Evolutionary conservation across 495 filamentous ascomycete genomes (phyloP), one percentile per base, ranked within the genome.

Genomic region (Penicillium robsamsonii): DNA sequence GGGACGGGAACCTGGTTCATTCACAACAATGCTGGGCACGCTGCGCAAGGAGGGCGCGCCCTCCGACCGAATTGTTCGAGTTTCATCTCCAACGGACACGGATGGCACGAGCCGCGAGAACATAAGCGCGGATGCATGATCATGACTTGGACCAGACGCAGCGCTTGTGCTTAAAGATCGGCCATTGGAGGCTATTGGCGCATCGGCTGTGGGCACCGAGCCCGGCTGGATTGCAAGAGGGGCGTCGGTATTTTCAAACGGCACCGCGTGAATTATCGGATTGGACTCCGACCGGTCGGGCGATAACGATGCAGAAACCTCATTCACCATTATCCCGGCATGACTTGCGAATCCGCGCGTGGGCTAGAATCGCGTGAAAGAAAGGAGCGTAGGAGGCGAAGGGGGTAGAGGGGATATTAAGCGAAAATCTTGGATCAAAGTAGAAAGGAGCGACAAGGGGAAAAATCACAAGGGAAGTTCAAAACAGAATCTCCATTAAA

Each of bases 21-120:
- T 70, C 55, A 77, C 64, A 17, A 73, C 50, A 45, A 79, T 79
- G 58, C 70, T 79, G 42, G 76, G 76, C 27, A 79, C 69, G 55
- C 69, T 73, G 57, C 64, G 70, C 51, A 73, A 48, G 22, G 74
- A 73, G 25, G 68, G 60, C 11, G 71, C 49, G 11, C 50, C 53
- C 22, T 59, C 60, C 38, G 65, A 63, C 30, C 48, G 40, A 52
- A 62, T 27, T 35, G 49, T 49, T 27, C 57, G 55, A 50, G 46
- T 41, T 51, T 60, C 58, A n/a, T 52, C 53, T 13, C 55, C 58
- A 11, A 51, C 18, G 2, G 52, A 35, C 13, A 55, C 45, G 1
- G 51, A 54, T 11, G 66, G 58, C 11, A 46, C 53, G 40, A 64
- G 35, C 31, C 55, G 55, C 24, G 57, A 54, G 18, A 53, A 55